These are phyloP conservation scores for Nepenthes alata DNA, from an alignment of 179 eudicot species.

Conservation along the genomic window DNA sequence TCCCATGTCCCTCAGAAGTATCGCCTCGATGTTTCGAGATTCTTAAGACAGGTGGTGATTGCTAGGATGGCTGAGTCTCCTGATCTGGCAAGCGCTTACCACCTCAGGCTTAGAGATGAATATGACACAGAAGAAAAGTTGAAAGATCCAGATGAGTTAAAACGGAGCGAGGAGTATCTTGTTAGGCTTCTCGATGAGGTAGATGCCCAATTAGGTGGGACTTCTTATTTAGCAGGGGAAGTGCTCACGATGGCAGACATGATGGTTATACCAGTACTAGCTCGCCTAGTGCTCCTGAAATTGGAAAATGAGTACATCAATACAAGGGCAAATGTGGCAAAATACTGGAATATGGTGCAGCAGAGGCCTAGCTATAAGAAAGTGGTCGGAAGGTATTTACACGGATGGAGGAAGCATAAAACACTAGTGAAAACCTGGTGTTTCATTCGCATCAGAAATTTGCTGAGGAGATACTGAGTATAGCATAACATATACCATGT, in stretches of 20 bases:
- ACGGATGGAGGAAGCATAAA: slow-evolving; percentile 71
- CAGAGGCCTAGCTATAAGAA: slow-evolving; percentile 67
- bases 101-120: slow-evolving; percentile 60
- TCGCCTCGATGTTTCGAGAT: slow-evolving; percentile 48
- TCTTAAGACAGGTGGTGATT: slow-evolving; percentile 61
- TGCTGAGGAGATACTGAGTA: slow-evolving; percentile 45
- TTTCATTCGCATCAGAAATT: slow-evolving; percentile 45
- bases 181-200: slow-evolving; percentile 70
- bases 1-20: slow-evolving; percentile 61
- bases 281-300: slow-evolving; percentile 47
- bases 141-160: slow-evolving; percentile 42
- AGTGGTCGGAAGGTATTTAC: slow-evolving; percentile 64
- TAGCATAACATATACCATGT: too few species aligned
- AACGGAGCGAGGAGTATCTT: slow-evolving; percentile 47
- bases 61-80: slow-evolving; percentile 88
- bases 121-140: slow-evolving; percentile 73
- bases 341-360: slow-evolving; percentile 65
- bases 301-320: slow-evolving; percentile 52
- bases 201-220: slow-evolving; percentile 44
- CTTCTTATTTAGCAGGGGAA: slow-evolving; percentile 52
- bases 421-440: slow-evolving; percentile 67
- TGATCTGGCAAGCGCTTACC: slow-evolving; percentile 74
- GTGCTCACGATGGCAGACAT: slow-evolving; percentile 80
- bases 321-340: slow-evolving; percentile 39
- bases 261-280: slow-evolving; percentile 55